These are phyloP conservation scores for Amylocarpus encephaloides DNA, from an alignment of 2,329 filamentous ascomycete genomes.

Conservation along the genomic window DNA sequence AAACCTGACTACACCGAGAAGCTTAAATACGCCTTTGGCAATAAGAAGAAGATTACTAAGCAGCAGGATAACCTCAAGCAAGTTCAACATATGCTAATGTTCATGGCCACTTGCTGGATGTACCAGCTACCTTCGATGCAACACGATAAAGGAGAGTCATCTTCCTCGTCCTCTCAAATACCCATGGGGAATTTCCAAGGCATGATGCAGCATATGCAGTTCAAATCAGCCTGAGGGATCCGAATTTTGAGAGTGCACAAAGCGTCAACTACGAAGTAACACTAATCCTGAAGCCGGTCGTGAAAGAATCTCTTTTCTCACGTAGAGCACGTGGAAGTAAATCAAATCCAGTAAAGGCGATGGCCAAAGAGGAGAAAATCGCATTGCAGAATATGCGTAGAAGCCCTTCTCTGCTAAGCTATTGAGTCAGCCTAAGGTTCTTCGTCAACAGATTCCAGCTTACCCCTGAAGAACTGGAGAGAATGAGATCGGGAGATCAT, in stretches of 20 bases:
- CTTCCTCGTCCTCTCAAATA: neutral
- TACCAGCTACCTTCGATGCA: constrained; percentile 8
- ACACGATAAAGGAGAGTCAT: neutral
- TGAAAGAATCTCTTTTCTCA: neutral
- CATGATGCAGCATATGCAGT: constrained; percentile 4
- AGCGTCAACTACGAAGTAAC: constrained; percentile 5
- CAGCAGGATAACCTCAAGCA: constrained; percentile 11
- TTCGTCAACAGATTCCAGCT: neutral
- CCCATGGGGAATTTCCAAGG: neutral
- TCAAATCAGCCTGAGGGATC: constrained; percentile 3
- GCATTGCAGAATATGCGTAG: constrained; percentile 11
- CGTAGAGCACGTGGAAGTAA: neutral
- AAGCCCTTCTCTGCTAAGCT: constrained; percentile 9
- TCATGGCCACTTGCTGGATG: constrained; percentile 17
- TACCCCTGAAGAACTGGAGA: neutral
- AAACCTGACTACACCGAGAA: constrained; percentile 11
- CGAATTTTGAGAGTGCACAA: neutral
- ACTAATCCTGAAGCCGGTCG: constrained; percentile 6
- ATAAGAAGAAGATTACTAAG: constrained; percentile 10
- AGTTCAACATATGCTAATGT: constrained; percentile 17
- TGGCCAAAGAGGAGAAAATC: neutral
- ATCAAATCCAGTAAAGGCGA: neutral
- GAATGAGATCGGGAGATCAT: neutral
- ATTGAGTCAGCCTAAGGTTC: neutral
- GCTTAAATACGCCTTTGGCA: constrained; percentile 12